Evolutionary conservation across 768 basidiomycete species (phyloP), one percentile per base, ranked within the genome.

Genomic region (Strobilomyces echinocephalus): DNA sequence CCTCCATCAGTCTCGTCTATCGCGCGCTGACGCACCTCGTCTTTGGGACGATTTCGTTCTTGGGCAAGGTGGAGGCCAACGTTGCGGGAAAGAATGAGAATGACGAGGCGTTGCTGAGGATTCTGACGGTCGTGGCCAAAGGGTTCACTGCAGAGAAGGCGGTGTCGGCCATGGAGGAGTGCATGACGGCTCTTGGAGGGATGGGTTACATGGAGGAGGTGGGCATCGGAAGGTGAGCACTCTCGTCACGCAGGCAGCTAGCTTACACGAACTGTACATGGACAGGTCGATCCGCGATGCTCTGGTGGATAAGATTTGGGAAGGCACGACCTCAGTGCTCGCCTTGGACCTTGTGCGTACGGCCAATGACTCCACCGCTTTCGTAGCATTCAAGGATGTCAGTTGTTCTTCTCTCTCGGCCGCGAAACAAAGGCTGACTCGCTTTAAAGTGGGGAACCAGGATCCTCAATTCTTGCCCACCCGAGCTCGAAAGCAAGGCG

Each of bases 201-300:
- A 82, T 84, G 45, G 89, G 89, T 0, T 91, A 90, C 61, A 91
- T 91, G 87, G 85, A 87, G 59, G 89, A 91, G 67, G 88, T 81
- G 52, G 82, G 80, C 2, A 80, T 91, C 45, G 85, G 82, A 9
- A 73, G 81, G 73, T 75, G 57, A 53, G 71, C 55, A 11, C n/a
- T n/a, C n/a, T n/a, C n/a, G n/a, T n/a, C n/a, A n/a, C n/a, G 31
- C 5, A 12, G 15, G 8, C 5, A 26, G 8, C 31, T n/a, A 3
- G 18, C 20, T 49, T 28, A 39, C 14, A 26, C 14, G 16, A 5
- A 18, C 31, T 16, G 15, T 36, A 42, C 26, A 2, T 28, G 50
- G 41, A 21, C 50, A 79, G 80, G 35, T 60, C 79, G 14, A 85
- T 91, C 28, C 72, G 83, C 5, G 88, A 91, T 70, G 74, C 75